A percentile compares a stretch with the other conserved stretches of the same genome.
Conservation (phyloP, 202 grass and related monocot genomes). For the Thinopyrum obtusiflorum region DNA sequence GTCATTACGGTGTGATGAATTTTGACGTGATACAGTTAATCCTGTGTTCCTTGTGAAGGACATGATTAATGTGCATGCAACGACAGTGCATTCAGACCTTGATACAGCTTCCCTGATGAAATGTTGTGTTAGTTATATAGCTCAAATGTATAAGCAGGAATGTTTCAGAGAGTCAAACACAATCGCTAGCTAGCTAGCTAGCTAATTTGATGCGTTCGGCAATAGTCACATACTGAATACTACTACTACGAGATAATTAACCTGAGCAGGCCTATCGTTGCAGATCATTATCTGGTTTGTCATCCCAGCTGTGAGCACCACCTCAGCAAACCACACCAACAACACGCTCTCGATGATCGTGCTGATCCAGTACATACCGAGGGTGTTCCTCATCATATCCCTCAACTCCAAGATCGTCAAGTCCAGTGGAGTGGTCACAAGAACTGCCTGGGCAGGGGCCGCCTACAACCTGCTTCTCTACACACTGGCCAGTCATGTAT, state of each 20-base stretch:
- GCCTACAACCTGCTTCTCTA: slow-evolving; percentile 93
- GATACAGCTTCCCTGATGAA: neutral
- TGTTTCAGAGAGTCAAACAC: neutral
- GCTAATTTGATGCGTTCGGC: neutral
- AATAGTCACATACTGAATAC: neutral
- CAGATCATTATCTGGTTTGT: slow-evolving; percentile 87
- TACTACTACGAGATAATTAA: neutral
- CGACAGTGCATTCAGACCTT: neutral
- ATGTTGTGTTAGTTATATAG: neutral
- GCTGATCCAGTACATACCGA: slow-evolving; percentile 81
- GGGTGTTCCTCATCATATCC: slow-evolving; percentile 68
- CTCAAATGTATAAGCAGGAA: neutral
- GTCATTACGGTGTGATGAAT: neutral
- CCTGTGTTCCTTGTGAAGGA: neutral
- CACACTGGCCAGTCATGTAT: slow-evolving; percentile 85
- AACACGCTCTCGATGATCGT: slow-evolving; percentile 82
- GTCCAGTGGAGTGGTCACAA: slow-evolving; percentile 69
- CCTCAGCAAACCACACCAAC: slow-evolving; percentile 70
- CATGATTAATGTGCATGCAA: neutral
- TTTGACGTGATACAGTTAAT: neutral
- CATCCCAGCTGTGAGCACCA: slow-evolving; percentile 66
- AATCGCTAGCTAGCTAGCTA: neutral
- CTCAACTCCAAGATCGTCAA: slow-evolving; percentile 83
- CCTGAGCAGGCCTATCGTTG: neutral
- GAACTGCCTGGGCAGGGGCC: slow-evolving; percentile 76